Conservation (phyloP, 345 rosid species). For the Lenwebbia sp. region DNA sequence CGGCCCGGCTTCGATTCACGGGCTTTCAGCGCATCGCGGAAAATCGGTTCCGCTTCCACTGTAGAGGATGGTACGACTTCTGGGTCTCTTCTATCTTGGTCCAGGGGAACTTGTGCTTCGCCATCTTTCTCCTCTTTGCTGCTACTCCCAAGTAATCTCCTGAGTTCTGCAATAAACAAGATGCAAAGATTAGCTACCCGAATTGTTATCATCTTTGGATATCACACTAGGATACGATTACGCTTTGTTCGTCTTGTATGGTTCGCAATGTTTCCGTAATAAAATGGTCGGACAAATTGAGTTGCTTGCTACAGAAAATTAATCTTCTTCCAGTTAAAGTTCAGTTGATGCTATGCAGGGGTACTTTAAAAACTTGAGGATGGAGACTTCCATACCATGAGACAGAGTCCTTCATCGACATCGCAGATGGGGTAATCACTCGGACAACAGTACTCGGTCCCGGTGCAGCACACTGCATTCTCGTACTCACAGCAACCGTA, state of each 20-base stretch:
- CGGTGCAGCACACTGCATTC: conserved; percentile 59
- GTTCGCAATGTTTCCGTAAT: not conserved
- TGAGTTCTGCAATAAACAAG: conserved; percentile 13
- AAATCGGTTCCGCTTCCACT: conserved; percentile 47
- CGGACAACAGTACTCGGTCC: conserved; percentile 50
- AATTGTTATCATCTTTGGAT: not conserved
- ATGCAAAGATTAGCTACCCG: not conserved
- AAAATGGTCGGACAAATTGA: not conserved
- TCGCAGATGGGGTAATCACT: conserved; percentile 63
- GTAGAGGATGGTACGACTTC: conserved; percentile 19
- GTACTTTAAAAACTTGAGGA: not conserved
- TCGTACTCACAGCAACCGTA: conserved; percentile 58
- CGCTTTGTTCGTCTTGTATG: not conserved
- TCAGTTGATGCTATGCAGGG: not conserved
- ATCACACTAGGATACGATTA: not conserved
- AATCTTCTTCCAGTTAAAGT: not conserved
- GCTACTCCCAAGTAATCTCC: conserved; percentile 45
- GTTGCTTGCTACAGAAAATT: not conserved
- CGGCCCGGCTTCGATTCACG: not conserved
- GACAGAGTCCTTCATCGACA: conserved; percentile 50
- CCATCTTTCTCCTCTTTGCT: conserved; percentile 41
- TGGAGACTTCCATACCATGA: conserved; percentile 23
- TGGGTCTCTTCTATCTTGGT: conserved; percentile 20
- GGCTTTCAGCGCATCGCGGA: conserved; percentile 17
- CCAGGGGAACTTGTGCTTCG: conserved; percentile 60